phyloP scores from a whole-genome alignment of 2,329 filamentous ascomycete species.

The Ceratocystis alfenasii region DNA sequence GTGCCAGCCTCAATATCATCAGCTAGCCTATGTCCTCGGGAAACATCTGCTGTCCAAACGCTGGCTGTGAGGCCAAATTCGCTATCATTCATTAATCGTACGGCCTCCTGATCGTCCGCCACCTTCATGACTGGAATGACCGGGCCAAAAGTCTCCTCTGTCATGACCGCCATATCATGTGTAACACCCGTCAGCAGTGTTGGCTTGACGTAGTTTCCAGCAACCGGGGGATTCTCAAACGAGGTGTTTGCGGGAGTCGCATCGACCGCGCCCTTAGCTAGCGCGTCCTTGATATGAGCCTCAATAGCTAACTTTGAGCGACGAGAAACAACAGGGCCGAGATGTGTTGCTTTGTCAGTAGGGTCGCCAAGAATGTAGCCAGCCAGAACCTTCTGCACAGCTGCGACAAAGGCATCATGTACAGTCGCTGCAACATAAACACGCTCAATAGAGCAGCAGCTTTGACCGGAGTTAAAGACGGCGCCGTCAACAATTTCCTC shows the following conservation, averaged over 20 bases:
- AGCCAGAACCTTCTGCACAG: conserved; percentile 65
- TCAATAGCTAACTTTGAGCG: conserved; percentile 64
- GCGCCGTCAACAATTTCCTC: conserved; percentile 91
- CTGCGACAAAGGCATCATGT: conserved; percentile 69
- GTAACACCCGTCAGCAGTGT: conserved; percentile 68
- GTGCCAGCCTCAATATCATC: conserved; percentile 83
- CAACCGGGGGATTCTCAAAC: conserved; percentile 46
- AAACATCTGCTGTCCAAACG: conserved; percentile 86
- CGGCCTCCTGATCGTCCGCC: conserved; percentile 64
- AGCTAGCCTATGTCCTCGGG: conserved; percentile 60
- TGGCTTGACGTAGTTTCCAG: conserved; percentile 77
- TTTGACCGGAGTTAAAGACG: conserved; percentile 98
- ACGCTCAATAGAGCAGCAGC: conserved; percentile 84
- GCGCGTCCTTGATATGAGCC: conserved; percentile 67
- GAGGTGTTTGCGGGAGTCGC: conserved; percentile 70
- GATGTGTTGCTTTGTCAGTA: conserved; percentile 61
- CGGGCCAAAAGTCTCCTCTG: conserved; percentile 87
- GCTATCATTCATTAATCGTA: conserved; percentile 84
- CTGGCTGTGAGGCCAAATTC: conserved; percentile 92
- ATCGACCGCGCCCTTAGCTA: conserved; percentile 73
- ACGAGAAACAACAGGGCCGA: conserved; percentile 82
- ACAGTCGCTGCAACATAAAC: conserved; percentile 82
- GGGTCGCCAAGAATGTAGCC: conserved; percentile 85
- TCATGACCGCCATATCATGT: conserved; percentile 81
- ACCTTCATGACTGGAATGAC: conserved; percentile 87